phyloP scores from a whole-genome alignment of 139 green algal species.

The Parachlorella kessleri region DNA sequence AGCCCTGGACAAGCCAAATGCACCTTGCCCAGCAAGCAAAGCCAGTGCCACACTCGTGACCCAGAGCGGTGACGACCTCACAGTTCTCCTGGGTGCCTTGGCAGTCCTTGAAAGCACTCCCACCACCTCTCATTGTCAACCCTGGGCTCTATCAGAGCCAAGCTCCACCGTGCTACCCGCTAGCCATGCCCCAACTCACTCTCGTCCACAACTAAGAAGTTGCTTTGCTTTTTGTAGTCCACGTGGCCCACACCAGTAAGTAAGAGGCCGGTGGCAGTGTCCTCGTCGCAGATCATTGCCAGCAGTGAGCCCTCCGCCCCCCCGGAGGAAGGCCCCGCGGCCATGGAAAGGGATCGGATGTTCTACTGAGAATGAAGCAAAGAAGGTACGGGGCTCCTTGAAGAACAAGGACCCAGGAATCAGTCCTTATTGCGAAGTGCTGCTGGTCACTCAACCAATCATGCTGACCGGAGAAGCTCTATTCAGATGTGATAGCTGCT shows the following conservation, averaged over 20 bases:
- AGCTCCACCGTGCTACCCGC: no score
- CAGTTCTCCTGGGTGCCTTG: no score
- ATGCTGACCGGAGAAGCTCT: neutral
- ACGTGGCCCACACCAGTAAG: conserved; percentile 95
- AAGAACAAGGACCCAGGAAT: neutral
- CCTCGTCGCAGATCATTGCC: conserved; percentile 75
- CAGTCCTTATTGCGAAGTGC: neutral
- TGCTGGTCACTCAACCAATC: neutral
- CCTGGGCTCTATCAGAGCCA: no score
- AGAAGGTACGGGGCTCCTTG: neutral
- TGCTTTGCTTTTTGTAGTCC: conserved; percentile 87
- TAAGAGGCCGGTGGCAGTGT: conserved; percentile 98
- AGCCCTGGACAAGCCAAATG: no score
- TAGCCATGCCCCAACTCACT: conserved; percentile 76
- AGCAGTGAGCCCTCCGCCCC: conserved; percentile 38
- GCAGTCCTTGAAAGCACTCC: no score
- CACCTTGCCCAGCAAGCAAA: no score
- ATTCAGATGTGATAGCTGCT: neutral
- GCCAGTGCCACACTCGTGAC: no score
- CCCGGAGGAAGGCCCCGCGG: neutral
- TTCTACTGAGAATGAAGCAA: neutral
- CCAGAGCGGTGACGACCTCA: no score
- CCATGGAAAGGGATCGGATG: neutral
- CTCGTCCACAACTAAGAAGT: conserved; percentile 96
- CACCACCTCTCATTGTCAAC: no score